Percentiles rank a stretch among this genome's conserved stretches.
Conservation (phyloP, 2,329 filamentous ascomycete genomes). For the Aspergillus fijiensis region DNA sequence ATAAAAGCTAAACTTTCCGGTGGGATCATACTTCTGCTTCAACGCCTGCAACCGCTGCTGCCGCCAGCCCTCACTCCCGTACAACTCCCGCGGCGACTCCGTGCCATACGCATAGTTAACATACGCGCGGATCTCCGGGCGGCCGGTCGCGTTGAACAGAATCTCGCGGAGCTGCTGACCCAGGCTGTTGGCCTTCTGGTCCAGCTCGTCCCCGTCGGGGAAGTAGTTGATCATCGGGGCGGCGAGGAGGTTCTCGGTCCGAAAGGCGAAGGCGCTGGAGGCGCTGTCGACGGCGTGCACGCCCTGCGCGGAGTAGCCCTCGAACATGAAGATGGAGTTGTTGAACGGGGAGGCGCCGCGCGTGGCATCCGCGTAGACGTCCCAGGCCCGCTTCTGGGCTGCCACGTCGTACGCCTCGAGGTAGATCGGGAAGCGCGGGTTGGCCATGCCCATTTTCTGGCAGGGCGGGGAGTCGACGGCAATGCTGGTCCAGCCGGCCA, state of each 20-base stretch:
- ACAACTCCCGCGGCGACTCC: constrained; percentile 28
- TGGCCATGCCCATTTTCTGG: constrained; percentile 43
- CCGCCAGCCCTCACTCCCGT: constrained; percentile 36
- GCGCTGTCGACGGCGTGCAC: constrained; percentile 40
- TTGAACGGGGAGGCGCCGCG: constrained; percentile 33
- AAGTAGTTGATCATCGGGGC: constrained; percentile 33
- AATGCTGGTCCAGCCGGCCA: constrained; percentile 48
- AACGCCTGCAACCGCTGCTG: constrained; percentile 29
- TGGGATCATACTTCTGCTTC: constrained; percentile 39
- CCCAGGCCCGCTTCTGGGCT: constrained; percentile 39
- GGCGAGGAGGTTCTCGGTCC: constrained; percentile 46
- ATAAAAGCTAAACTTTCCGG: constrained; percentile 32
- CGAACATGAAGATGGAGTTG: constrained; percentile 55
- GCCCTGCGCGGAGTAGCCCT: constrained; percentile 53
- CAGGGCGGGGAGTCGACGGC: constrained; percentile 39
- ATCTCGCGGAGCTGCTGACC: constrained; percentile 34
- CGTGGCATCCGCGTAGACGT: constrained; percentile 38
- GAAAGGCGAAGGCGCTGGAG: constrained; percentile 49
- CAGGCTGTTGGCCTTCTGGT: constrained; percentile 24
- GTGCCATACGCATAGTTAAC: constrained; percentile 34
- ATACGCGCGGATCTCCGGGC: constrained; percentile 26
- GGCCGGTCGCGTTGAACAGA: constrained; percentile 22
- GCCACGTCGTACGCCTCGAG: constrained; percentile 41
- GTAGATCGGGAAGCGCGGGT: constrained; percentile 49
- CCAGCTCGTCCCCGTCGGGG: constrained; percentile 24